Percentiles rank a stretch among this genome's conserved stretches.
Evolutionary conservation across 2,329 filamentous ascomycete species (phyloP).

Genomic region (Davidsoniella virescens): DNA sequence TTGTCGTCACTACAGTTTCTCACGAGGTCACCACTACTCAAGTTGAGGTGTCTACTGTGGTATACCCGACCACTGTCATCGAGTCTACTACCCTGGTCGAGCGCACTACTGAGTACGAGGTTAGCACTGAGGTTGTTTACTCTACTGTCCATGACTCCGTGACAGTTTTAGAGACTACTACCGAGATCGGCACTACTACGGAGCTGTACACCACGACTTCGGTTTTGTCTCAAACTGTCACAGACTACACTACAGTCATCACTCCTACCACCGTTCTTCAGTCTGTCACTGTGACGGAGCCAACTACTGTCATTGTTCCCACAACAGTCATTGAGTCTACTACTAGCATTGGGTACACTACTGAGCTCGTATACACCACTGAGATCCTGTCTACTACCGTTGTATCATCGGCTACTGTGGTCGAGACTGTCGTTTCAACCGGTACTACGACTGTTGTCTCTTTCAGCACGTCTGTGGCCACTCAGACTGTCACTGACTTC

Average conservation of each 20-base stretch:
- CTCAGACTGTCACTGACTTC: neutral
- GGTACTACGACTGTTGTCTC: neutral
- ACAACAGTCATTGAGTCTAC: slow-evolving; percentile 1
- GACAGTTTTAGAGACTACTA: neutral
- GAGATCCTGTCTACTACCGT: neutral
- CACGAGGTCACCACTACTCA: neutral
- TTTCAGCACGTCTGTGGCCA: neutral
- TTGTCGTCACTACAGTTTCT: neutral
- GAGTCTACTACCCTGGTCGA: neutral
- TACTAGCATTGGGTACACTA: neutral
- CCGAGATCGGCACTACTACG: neutral
- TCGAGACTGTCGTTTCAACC: neutral
- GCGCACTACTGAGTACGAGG: neutral
- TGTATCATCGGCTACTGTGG: neutral
- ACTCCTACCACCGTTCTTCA: neutral
- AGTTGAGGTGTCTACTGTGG: neutral
- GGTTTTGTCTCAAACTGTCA: neutral
- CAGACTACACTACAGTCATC: neutral
- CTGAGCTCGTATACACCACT: neutral
- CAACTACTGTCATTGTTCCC: slow-evolving; percentile 6
- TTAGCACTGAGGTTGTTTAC: neutral
- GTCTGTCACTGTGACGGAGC: neutral
- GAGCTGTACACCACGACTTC: slow-evolving; percentile 1
- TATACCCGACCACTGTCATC: neutral
- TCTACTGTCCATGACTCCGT: neutral